Conservation (phyloP, 2,329 filamentous ascomycete species). For the Arthrinium phaeospermum region DNA sequence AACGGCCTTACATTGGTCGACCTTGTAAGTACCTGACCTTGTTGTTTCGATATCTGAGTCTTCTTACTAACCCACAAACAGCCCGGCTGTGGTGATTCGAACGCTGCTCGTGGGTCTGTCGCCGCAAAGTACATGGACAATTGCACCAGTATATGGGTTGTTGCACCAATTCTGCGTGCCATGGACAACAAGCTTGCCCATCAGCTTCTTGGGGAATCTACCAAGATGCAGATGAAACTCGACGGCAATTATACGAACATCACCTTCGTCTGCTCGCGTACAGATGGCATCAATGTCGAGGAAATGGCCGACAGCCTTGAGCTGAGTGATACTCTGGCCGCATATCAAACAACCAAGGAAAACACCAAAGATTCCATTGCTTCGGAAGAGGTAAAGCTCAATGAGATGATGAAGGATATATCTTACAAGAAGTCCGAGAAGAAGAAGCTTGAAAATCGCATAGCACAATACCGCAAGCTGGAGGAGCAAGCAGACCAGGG, state of each 20-base stretch:
- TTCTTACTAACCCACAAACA: not conserved
- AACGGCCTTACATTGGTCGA: slow-evolving; percentile 63
- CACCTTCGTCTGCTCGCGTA: slow-evolving; percentile 53
- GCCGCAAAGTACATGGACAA: slow-evolving; percentile 64
- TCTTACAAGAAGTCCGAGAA: not conserved
- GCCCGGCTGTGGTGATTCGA: slow-evolving; percentile 64
- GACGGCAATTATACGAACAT: slow-evolving; percentile 60
- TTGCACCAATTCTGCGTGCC: slow-evolving; percentile 64
- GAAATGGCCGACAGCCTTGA: slow-evolving; percentile 42
- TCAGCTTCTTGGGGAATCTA: slow-evolving; percentile 59
- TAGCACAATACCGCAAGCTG: not conserved
- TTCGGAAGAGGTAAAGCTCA: not conserved
- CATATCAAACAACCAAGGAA: not conserved
- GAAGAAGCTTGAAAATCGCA: not conserved
- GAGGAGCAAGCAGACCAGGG: not conserved
- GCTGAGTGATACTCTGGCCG: slow-evolving; percentile 34
- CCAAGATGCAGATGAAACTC: slow-evolving; percentile 64
- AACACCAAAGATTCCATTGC: not conserved
- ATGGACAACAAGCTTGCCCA: slow-evolving; percentile 67
- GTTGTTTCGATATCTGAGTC: not conserved
- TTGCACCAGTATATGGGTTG: slow-evolving; percentile 62
- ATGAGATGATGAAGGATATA: no score
- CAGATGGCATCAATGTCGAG: slow-evolving; percentile 25
- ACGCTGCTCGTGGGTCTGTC: slow-evolving; percentile 62
- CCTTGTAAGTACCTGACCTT: slow-evolving; percentile 37